Evolutionary conservation across 2,329 filamentous ascomycete species (phyloP), one percentile per base, ranked within the genome.

Genomic region (Ophiosphaerella narmari): DNA sequence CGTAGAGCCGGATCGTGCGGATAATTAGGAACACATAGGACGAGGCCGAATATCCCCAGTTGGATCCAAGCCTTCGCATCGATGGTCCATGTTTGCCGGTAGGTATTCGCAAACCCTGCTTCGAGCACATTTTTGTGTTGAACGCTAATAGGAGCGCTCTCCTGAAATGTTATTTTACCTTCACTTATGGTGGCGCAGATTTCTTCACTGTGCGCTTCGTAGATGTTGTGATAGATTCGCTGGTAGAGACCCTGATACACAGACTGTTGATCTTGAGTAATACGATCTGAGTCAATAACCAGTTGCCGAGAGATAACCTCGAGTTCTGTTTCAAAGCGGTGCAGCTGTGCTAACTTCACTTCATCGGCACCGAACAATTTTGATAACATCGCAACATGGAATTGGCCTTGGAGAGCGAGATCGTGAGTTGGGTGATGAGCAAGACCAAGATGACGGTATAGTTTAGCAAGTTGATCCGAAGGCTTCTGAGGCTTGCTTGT

Each of bases 11-110:
- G 94, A 70, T 99, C 94, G 63, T 93, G 94, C 3, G 89, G 82
- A 59, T 87, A 86, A 70, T 96, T 88, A 0, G 95, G 92, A 2
- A 97, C 86, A 66, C 93, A 97, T 2, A 97, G 79, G 54, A 83
- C 83, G 40, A 97, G 78, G 34, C 87, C 84, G 13, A 87, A 86
- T 16, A 92, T 74, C 1, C 90, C 87, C 52, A 96, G 86, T 43
- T 88, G 80, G 24, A 91, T 80, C 85, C 92, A 94, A 5, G 89
- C 87, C 18, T 66, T 44, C 5, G 68, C 55, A 16, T 87, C 43
- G 6, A 59, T 39, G 2, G 29, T 18, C 5, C 39, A 16, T 40
- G 31, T 26, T 36, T 48, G 16, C 9, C 34, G 32, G 36, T 48
- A 52, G 29, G 54, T 62, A 8, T 52, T 46, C 38, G 52, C 31